Conservation (phyloP, 371 early-diverging fungal species). For the Mortierella sp. region DNA sequence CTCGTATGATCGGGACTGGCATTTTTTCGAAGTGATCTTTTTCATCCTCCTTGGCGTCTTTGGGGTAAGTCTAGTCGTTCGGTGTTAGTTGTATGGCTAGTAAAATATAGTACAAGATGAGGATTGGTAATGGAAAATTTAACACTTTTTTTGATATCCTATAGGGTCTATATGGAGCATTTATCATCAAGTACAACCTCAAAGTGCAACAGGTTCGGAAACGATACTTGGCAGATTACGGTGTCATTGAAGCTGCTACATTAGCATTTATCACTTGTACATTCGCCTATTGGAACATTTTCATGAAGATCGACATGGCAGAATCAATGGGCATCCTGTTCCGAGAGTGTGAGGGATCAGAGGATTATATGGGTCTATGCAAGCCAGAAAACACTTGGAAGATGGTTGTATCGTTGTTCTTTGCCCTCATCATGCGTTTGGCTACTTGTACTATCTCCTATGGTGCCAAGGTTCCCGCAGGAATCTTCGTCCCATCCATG, state of each 20-base stretch:
- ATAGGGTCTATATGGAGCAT: constrained; percentile 90
- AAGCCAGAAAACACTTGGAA: constrained; percentile 64
- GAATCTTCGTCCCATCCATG: constrained; percentile 94
- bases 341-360: constrained; percentile 79
- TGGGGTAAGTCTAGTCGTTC: constrained; percentile 75
- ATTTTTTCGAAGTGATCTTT: constrained; percentile 87
- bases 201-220: constrained; percentile 75
- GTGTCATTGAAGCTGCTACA: constrained; percentile 77
- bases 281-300: constrained; percentile 81
- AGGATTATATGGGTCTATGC: constrained; percentile 76
- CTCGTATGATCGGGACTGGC: constrained; percentile 87
- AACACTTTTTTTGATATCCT: background rate
- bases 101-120: too few relatives aligned
- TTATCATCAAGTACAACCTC: constrained; percentile 79
- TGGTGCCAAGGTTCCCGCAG: constrained; percentile 88
- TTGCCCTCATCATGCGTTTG: constrained; percentile 77
- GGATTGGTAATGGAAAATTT: too few relatives aligned
- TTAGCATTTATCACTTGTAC: constrained; percentile 82
- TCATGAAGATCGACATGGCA: constrained; percentile 79
- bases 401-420: constrained; percentile 65
- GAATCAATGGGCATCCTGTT: constrained; percentile 86
- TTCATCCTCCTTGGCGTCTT: constrained; percentile 86
- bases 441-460: constrained; percentile 81
- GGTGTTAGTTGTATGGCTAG: too few relatives aligned
- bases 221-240: constrained; percentile 63